These are phyloP conservation scores for Rutstroemia sp. DNA, from an alignment of 2,329 filamentous ascomycete genomes.

Conservation along the genomic window DNA sequence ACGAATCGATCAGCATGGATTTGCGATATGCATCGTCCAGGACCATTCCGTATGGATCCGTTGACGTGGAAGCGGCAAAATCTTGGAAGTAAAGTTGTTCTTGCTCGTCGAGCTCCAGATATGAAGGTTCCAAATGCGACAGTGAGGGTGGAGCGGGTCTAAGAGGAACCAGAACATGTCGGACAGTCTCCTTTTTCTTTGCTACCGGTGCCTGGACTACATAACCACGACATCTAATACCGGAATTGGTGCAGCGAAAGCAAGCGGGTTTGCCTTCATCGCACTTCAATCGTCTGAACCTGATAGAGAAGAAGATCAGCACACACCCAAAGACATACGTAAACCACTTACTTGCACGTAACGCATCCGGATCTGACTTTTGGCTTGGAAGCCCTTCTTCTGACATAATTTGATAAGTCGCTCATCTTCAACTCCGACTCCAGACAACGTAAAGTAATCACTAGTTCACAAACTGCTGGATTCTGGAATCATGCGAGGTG, in stretches of 20 bases:
- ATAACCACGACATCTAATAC: constrained; percentile 27
- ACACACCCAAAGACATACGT: neutral
- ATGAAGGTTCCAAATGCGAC: constrained; percentile 8
- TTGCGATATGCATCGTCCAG: neutral
- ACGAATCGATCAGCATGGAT: constrained; percentile 35
- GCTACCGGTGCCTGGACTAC: constrained; percentile 6
- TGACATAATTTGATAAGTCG: constrained; percentile 3
- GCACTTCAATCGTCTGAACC: constrained; percentile 27
- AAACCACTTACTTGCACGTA: constrained; percentile 24
- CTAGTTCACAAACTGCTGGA: neutral
- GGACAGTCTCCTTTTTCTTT: constrained; percentile 1
- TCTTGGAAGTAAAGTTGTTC: constrained; percentile 22
- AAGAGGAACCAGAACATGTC: constrained; percentile 10
- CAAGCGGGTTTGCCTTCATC: constrained; percentile 25
- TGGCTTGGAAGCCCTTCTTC: constrained; percentile 8
- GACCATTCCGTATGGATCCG: constrained; percentile 9
- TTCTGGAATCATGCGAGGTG: neutral
- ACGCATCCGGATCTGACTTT: constrained; percentile 7
- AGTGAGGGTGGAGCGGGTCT: constrained; percentile 11
- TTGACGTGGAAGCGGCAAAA: constrained; percentile 17
- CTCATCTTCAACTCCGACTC: neutral
- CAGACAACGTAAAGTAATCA: neutral
- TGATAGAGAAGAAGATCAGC: constrained; percentile 1
- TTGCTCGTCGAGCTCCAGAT: constrained; percentile 11
- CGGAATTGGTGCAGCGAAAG: constrained; percentile 21